phyloP scores from a whole-genome alignment of 495 filamentous ascomycete genomes.

The Trypethelium eluteriae region DNA sequence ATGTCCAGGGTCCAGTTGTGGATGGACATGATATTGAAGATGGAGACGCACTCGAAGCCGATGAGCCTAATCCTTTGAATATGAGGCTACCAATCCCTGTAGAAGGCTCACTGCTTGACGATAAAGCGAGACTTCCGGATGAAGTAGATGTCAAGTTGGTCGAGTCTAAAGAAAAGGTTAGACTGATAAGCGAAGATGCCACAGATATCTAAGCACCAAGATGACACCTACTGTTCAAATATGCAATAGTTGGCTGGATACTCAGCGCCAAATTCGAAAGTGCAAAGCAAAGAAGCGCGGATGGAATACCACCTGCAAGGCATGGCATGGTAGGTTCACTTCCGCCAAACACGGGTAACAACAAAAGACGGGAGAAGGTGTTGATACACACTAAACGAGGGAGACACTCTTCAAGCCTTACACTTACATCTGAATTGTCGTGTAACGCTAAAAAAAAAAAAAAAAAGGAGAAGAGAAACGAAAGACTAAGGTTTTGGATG shows the following conservation, averaged over 20 bases:
- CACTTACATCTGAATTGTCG: neutral
- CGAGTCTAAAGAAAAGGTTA: neutral
- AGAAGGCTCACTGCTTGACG: neutral
- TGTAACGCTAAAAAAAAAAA: neutral
- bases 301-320: neutral
- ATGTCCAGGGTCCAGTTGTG: constrained; percentile 6
- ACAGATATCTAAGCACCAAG: neutral
- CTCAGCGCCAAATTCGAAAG: neutral
- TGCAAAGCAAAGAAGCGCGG: neutral
- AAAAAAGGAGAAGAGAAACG: neutral
- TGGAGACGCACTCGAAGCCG: neutral
- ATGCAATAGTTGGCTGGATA: neutral
- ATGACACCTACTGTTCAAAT: neutral
- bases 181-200: neutral
- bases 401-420: neutral
- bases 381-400: neutral
- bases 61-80: neutral
- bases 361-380: neutral
- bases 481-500: neutral
- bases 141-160: neutral
- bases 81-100: neutral
- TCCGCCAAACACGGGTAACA: neutral
- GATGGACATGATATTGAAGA: neutral
- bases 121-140: neutral
- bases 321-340: neutral